phyloP scores from a whole-genome alignment of 352 stramenopile genomes.

The Achlya hypogyna region DNA sequence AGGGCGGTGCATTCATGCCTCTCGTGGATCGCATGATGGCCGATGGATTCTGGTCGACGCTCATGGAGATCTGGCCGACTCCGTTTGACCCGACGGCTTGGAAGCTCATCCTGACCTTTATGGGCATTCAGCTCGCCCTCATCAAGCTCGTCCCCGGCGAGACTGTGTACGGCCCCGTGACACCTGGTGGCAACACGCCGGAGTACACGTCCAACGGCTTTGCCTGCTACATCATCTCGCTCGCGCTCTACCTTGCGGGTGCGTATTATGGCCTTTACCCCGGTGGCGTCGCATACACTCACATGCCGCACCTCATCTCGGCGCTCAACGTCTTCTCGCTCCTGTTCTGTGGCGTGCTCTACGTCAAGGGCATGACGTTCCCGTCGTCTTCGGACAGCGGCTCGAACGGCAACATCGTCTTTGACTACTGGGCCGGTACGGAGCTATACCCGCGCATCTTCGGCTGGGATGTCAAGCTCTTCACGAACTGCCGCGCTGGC shows the following conservation, averaged over 20 bases:
- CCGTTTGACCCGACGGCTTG: slow-evolving; percentile 78
- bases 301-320: slow-evolving; percentile 79
- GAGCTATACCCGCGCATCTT: slow-evolving; percentile 94
- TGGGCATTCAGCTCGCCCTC: slow-evolving; percentile 83
- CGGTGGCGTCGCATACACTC: slow-evolving; percentile 78
- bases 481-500: slow-evolving; percentile 95
- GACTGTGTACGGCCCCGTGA: slow-evolving; percentile 74
- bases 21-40: neutral
- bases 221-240: slow-evolving; percentile 80
- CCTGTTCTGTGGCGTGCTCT: slow-evolving; percentile 86
- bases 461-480: slow-evolving; percentile 94
- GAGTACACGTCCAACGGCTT: slow-evolving; percentile 92
- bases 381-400: slow-evolving; percentile 86
- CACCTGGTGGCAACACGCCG: slow-evolving; percentile 79
- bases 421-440: slow-evolving; percentile 97
- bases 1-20: slow-evolving; percentile 29
- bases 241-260: slow-evolving; percentile 62
- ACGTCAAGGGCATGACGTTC: slow-evolving; percentile 85
- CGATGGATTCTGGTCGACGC: slow-evolving; percentile 24
- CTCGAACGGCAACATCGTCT: slow-evolving; percentile 86
- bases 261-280: slow-evolving; percentile 52
- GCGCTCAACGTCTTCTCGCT: slow-evolving; percentile 94
- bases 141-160: slow-evolving; percentile 87
- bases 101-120: slow-evolving; percentile 85
- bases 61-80: slow-evolving; percentile 71